Evolutionary conservation across 2,329 filamentous ascomycete species (phyloP), one percentile per base, ranked within the genome.

Genomic region (Botrytis porri): DNA sequence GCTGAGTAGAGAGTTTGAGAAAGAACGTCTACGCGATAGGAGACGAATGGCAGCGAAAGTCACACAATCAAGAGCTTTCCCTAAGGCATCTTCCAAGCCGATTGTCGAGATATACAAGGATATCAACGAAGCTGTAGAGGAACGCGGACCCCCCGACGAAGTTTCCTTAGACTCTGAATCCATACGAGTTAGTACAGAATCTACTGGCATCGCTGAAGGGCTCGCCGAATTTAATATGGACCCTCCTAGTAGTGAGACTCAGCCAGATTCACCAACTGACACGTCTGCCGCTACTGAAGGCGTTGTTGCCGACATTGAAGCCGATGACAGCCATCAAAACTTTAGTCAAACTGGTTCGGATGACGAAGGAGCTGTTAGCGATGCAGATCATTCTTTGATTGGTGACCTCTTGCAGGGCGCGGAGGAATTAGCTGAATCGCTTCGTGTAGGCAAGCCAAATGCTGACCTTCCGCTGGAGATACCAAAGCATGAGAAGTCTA

Each of bases 21-120:
- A 95, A 78, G 95, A 99, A 82, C 89, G 96, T 62, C 88, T 97
- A 77, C 91, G 93, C 66, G 95, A 98, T 81, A 89, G 93, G 76
- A 92, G 91, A 78, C 92, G 94, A 81, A 86, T 93, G 74, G 93
- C 93, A 39, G 92, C 93, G 63, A 94, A 91, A 79, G 90, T 92
- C 80, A 87, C 89, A 61, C 86, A 87, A 81, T 93, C 93, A 22
- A 89, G 95, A 75, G 93, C 94, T 0, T 95, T 95, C 80, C 95
- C 96, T 32, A 89, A 96, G 76, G 93, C 94, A 59, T 95, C 94
- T 29, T 97, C 95, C n/a, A 96, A 95, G 79, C 95, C 96, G 10
- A 95, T 97, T 74, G 95, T 99, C 25, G 93, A 98, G 81, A 94
- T 99, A 14, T 99, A 98, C 81, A 92, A 93, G 77, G 94, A 97